Percentiles rank a stretch among this genome's conserved stretches.
These are phyloP conservation scores for Drechslerella coelobrocha DNA, from an alignment of 2,329 filamentous ascomycete genomes.

Conservation along the genomic window DNA sequence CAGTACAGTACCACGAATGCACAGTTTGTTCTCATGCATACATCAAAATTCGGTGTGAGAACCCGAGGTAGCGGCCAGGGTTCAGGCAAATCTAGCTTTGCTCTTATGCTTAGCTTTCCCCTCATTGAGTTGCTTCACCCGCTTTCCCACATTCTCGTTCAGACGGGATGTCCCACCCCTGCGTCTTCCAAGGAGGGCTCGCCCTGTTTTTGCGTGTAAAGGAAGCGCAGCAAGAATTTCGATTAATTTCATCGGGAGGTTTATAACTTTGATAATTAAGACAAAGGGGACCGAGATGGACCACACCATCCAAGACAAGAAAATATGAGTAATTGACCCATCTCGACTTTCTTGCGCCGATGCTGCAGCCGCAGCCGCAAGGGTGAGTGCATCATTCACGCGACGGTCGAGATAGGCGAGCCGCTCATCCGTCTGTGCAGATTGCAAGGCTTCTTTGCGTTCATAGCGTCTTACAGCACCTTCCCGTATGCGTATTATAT, in stretches of 20 bases:
- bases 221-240: slow-evolving; percentile 39
- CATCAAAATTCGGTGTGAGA: not conserved
- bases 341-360: slow-evolving; percentile 42
- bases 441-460: slow-evolving; percentile 79
- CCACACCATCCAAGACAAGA: slow-evolving; percentile 41
- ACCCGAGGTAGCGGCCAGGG: slow-evolving; percentile 1
- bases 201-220: slow-evolving; percentile 33
- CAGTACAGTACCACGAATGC: slow-evolving; percentile 13
- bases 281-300: slow-evolving; percentile 39
- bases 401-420: slow-evolving; percentile 74
- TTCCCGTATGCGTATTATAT: slow-evolving; percentile 17
- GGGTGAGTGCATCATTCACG: slow-evolving; percentile 76
- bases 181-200: slow-evolving; percentile 39
- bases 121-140: slow-evolving; percentile 38
- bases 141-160: slow-evolving; percentile 26
- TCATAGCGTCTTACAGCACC: slow-evolving; percentile 84
- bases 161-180: slow-evolving; percentile 35
- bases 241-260: slow-evolving; percentile 33
- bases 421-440: slow-evolving; percentile 76
- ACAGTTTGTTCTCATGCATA: slow-evolving; percentile 12
- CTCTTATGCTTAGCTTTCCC: slow-evolving; percentile 41
- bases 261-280: slow-evolving; percentile 42
- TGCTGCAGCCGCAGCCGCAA: slow-evolving; percentile 73
- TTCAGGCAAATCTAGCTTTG: slow-evolving; percentile 42
- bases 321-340: slow-evolving; percentile 29